Evolutionary conservation across 2,329 filamentous ascomycete species (phyloP), one percentile per base, ranked within the genome.

Genomic region (Neopestalotiopsis sp.): DNA sequence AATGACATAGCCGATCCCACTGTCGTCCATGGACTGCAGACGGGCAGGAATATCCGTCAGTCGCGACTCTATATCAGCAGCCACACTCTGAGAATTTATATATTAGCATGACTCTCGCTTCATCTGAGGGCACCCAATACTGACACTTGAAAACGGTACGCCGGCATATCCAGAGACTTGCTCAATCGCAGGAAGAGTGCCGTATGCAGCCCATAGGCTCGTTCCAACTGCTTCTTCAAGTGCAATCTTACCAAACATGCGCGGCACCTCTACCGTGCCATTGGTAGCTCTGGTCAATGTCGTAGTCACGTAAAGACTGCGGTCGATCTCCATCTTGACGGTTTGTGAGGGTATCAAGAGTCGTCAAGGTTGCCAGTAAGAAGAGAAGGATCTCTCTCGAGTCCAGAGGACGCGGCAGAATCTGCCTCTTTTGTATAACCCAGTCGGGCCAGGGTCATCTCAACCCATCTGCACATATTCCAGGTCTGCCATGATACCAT

Each of bases 211-310:
- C 59, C 59, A 62, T 13, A 62, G 17, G 30, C n/a, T 62, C 14
- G 59, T 38, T 4, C 59, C 59, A 38, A 62, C 32, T 14, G 88
- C 88, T 78, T 91, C 89, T 76, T 91, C 89, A 24, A 91, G 81
- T 12, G 86, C 86, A 69, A 91, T 84, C 71, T 91, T 91, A 69
- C 89, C 89, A 17, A 84, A 78, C 87, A 89, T 89, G 38, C 59
- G 59, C 34, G 59, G 59, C 34, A 62, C 59, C n/a, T 12, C 30
- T 38, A 62, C 34, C n/a, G n/a, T 62, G 59, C 30, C 59, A 62
- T 62, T 42, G 30, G 32, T 62, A 24, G 24, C 24, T 38, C 59
- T 12, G 30, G 32, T 17, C 30, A 62, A n/a, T 14, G 59, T 62
- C 4, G 32, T 42, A 5, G 30, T 62, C 30, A 62, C 32, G 10